These are phyloP conservation scores for Hypsizygus marmoreus DNA, from an alignment of 768 basidiomycete genomes.

Conservation along the genomic window DNA sequence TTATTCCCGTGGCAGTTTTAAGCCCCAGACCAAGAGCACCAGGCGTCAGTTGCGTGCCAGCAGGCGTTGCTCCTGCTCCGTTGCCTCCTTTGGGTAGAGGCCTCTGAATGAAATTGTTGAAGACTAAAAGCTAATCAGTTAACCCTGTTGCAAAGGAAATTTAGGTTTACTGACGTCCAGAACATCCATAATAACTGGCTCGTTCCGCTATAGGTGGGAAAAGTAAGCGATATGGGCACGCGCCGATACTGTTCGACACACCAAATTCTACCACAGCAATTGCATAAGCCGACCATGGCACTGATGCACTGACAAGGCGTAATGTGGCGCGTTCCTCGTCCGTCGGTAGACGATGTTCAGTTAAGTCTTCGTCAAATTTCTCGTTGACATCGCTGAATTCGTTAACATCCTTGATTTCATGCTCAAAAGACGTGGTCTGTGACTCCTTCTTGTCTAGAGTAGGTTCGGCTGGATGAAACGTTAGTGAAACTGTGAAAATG, in stretches of 20 bases:
- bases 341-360: neutral
- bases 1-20: slow-evolving; percentile 25
- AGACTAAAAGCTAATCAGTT: slow-evolving; percentile 12
- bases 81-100: slow-evolving; percentile 28
- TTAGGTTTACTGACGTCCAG: slow-evolving; percentile 8
- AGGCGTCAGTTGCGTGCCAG: slow-evolving; percentile 22
- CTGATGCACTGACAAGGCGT: slow-evolving; percentile 14
- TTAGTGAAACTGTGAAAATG: neutral
- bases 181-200: slow-evolving; percentile 19
- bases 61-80: slow-evolving; percentile 28
- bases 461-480: neutral
- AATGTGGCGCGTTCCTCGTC: slow-evolving; percentile 12
- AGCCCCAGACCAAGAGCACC: slow-evolving; percentile 31
- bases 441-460: slow-evolving; percentile 3
- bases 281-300: slow-evolving; percentile 17
- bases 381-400: neutral
- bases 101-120: slow-evolving; percentile 30
- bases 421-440: neutral
- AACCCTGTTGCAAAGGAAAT: neutral
- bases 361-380: neutral
- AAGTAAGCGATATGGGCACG: neutral
- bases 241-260: slow-evolving; percentile 2
- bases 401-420: neutral
- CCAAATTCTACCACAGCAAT: slow-evolving; percentile 18
- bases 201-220: slow-evolving; percentile 20